Conservation (phyloP, 306 rosid genomes). For the Bauhinia variegata region DNA sequence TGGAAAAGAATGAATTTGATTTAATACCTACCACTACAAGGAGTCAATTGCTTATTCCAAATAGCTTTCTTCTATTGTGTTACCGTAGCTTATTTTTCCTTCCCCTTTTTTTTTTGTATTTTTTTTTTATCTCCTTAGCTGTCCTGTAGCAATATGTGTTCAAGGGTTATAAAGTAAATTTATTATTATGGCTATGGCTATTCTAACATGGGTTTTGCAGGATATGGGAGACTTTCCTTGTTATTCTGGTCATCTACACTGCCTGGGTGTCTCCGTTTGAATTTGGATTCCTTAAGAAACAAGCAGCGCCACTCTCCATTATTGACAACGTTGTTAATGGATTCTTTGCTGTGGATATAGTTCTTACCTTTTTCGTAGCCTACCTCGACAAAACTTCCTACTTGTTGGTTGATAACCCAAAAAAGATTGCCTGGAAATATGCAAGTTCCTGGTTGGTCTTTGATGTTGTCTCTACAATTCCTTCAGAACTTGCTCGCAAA, state of each 20-base stretch:
- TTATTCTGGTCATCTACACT: conserved; percentile 75
- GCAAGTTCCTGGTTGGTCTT: conserved; percentile 65
- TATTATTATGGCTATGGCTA: conserved; percentile 23
- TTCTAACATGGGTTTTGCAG: conserved; percentile 43
- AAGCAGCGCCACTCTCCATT: conserved; percentile 61
- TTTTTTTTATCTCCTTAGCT: neutral
- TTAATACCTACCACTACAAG: conserved; percentile 3
- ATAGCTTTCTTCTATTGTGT: neutral
- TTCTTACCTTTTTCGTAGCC: conserved; percentile 91
- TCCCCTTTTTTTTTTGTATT: no score
- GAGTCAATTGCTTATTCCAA: neutral
- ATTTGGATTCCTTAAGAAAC: conserved; percentile 80
- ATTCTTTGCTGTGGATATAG: conserved; percentile 71
- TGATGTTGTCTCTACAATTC: conserved; percentile 79
- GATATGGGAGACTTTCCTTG: conserved; percentile 76
- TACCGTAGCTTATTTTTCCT: neutral
- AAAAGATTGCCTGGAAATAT: conserved; percentile 74
- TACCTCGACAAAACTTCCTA: conserved; percentile 74
- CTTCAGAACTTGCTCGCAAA: conserved; percentile 68
- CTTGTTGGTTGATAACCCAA: conserved; percentile 63
- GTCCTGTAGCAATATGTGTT: neutral
- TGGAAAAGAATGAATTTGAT: conserved; percentile 17
- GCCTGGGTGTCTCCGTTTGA: conserved; percentile 99
- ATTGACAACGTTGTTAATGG: conserved; percentile 79
- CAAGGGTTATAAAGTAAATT: conserved; percentile 4